These are phyloP conservation scores for Diaporthe citriasiana DNA, from an alignment of 2,329 filamentous ascomycete species.

Conservation along the genomic window DNA sequence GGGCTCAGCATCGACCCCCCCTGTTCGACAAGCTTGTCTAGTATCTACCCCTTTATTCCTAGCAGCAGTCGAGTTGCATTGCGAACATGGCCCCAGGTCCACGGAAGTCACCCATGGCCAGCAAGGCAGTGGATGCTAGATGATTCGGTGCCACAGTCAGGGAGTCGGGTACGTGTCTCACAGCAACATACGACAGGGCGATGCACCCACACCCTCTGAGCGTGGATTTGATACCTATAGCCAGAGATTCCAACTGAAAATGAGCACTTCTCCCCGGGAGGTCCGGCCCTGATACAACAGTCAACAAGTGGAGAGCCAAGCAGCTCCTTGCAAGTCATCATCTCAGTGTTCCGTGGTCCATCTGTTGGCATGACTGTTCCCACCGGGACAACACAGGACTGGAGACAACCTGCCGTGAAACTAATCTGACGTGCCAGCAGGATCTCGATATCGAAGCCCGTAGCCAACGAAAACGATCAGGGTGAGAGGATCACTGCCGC, in stretches of 20 bases:
- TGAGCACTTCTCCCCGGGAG: background rate
- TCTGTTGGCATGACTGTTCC: background rate
- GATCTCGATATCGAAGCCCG: background rate
- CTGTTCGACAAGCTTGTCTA: background rate
- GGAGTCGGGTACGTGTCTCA: background rate
- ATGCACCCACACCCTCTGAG: too few species aligned
- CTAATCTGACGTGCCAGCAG: constrained; percentile 5
- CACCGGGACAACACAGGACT: constrained; percentile 7
- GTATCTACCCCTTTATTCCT: background rate
- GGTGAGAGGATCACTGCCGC: background rate
- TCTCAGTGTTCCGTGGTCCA: background rate
- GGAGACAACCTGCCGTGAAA: background rate
- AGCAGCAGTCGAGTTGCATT: background rate
- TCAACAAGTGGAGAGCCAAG: background rate
- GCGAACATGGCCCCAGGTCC: too few species aligned
- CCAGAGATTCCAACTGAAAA: too few species aligned
- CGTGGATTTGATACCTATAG: too few species aligned
- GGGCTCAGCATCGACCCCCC: background rate
- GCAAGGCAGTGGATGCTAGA: background rate
- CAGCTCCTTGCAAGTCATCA: background rate
- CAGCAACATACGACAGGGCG: background rate
- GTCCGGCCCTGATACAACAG: background rate
- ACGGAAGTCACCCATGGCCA: background rate
- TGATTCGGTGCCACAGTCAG: constrained; percentile 1
- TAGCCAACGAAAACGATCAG: background rate